phyloP scores from a whole-genome alignment of 768 basidiomycete species.

The Russula emetica region DNA sequence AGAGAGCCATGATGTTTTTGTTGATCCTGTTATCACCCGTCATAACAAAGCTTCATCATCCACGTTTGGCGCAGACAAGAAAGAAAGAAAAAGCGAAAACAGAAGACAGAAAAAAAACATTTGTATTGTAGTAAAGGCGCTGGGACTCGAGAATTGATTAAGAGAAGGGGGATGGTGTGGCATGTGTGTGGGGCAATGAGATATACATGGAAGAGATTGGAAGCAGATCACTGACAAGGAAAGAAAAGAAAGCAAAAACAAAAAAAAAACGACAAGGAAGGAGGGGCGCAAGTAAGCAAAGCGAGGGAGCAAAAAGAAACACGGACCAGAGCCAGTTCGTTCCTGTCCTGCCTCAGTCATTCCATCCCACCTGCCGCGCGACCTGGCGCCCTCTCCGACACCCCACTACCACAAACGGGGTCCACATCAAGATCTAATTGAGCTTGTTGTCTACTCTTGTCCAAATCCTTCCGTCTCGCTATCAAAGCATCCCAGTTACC shows the following conservation, averaged over 20 bases:
- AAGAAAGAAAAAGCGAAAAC: no score
- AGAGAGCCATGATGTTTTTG: background rate
- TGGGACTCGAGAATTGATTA: background rate
- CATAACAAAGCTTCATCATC: background rate
- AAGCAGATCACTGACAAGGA: background rate
- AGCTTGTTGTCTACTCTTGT: slow-evolving; percentile 26
- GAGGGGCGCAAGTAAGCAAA: background rate
- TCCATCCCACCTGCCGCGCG: background rate
- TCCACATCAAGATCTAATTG: slow-evolving; percentile 3
- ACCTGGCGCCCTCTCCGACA: background rate
- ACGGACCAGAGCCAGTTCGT: slow-evolving; percentile 13
- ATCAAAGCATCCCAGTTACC: background rate
- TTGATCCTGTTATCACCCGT: background rate
- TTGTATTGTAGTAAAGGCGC: slow-evolving; percentile 1
- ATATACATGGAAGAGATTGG: background rate
- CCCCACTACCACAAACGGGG: background rate
- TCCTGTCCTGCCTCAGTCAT: background rate
- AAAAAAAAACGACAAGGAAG: background rate
- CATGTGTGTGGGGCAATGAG: background rate
- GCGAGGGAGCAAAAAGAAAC: background rate
- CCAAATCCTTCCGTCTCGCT: slow-evolving; percentile 80
- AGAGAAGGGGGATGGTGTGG: background rate
- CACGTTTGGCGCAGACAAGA: background rate
- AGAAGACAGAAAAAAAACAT: no score
- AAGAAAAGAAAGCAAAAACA: background rate